These are phyloP conservation scores for Chalara sp. DNA, from an alignment of 2,329 filamentous ascomycete genomes.

Conservation along the genomic window DNA sequence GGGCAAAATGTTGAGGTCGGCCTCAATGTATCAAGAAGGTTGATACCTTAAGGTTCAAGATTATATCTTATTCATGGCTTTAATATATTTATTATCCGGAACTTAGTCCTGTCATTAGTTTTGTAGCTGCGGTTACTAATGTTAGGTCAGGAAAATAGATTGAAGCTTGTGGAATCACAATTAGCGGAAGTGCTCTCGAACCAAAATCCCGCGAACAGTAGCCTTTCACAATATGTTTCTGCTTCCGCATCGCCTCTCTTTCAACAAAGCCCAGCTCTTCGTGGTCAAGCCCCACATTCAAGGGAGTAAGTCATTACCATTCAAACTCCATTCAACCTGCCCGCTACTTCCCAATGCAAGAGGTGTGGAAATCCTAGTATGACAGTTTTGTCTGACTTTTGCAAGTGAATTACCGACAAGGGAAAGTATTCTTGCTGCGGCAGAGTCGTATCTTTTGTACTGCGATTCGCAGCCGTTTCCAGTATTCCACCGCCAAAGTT, in stretches of 20 bases:
- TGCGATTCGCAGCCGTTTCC: conserved; percentile 44
- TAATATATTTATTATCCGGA: too few relatives aligned
- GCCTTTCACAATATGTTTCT: background rate
- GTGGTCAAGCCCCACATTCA: too few relatives aligned
- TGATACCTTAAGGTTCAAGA: too few relatives aligned
- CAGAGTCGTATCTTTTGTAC: conserved; percentile 38
- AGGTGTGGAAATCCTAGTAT: too few relatives aligned
- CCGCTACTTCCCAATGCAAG: too few relatives aligned
- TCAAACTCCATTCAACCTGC: too few relatives aligned
- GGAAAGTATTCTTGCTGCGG: conserved; percentile 32
- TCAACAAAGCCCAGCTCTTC: background rate
- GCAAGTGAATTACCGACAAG: conserved; percentile 26
- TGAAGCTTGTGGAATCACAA: conserved; percentile 21
- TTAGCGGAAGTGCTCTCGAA: conserved; percentile 19
- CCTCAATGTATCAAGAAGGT: too few relatives aligned
- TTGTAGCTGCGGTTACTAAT: background rate
- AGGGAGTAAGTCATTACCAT: too few relatives aligned
- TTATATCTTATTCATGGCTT: too few relatives aligned
- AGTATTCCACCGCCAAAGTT: conserved; percentile 35
- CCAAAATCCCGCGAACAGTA: background rate
- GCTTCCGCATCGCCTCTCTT: background rate
- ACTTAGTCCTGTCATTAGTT: too few relatives aligned
- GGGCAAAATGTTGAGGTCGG: too few relatives aligned
- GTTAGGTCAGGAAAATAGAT: conserved; percentile 20
- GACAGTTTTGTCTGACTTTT: too few relatives aligned